Evolutionary conservation across 2,329 filamentous ascomycete species (phyloP), one percentile per base, ranked within the genome.

Genomic region (Xylariaceae sp.): DNA sequence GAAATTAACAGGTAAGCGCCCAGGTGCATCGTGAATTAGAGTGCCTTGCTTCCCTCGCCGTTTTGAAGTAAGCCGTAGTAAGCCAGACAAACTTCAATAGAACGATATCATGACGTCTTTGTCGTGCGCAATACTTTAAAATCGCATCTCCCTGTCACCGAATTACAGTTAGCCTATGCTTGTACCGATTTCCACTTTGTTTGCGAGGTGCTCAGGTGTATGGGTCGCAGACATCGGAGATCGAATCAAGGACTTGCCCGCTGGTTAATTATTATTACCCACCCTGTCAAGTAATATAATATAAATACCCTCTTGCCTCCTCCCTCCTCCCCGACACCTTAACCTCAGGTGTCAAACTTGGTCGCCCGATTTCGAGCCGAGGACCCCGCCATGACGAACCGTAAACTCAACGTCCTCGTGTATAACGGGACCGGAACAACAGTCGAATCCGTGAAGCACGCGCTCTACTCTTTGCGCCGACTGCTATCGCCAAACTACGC

Each of bases 371-470:
- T 45, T 54, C 41, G 27, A 32, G 34, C n/a, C 8, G 44, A 48
- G 40, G 34, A 40, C 42, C 19, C 50, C 51, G 53, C 37, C 6
- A 89, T 92, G 84, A 75, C 83, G 6, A 73, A 79, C 31, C 83
- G 82, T 67, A 86, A 84, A 68, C 80, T 96, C 74, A 97, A 99
- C 70, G 86, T 99, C 54, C 80, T 97, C 62, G 89, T 99, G 50
- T 97, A 97, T 68, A 88, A 90, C 90, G 91, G 92, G 65, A 83
- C 86, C 67, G 94, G 94, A 60, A 89, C 88, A 43, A 95, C 91
- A 7, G 78, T 88, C 50, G 89, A 94, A 68, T 96, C 91, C 12
- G 89, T 97, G 58, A 85, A 88, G 47, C 92, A 97, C 70, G 92
- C 89, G 71, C 80, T 96, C 57, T 91, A 88, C 74, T 87, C 90